A percentile compares a stretch with the other conserved stretches of the same genome.
Conservation (phyloP, 1,284 basidiomycete genomes). For the Pascua guehoae region DNA sequence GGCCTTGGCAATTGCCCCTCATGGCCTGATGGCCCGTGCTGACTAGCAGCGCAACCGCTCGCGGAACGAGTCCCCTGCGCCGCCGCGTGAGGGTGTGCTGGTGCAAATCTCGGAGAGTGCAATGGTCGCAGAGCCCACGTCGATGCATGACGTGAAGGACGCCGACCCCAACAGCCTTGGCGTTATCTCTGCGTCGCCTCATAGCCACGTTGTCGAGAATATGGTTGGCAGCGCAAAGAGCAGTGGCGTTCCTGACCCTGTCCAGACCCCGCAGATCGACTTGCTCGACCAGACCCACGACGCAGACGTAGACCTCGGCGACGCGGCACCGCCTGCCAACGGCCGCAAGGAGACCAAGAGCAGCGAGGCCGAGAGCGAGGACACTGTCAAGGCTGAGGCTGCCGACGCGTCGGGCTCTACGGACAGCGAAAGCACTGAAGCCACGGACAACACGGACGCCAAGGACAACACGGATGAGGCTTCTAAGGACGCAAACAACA, state of each 20-base stretch:
- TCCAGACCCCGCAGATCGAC: not conserved
- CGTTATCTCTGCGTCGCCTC: not conserved
- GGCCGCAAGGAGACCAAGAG: no score
- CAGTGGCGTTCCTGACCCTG: not conserved
- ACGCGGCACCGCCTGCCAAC: no score
- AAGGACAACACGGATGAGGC: not conserved
- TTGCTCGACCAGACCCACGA: not conserved
- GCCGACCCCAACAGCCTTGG: not conserved
- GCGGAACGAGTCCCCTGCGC: not conserved
- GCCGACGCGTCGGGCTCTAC: not conserved
- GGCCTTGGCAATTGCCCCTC: not conserved
- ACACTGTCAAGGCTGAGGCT: not conserved
- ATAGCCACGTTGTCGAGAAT: not conserved
- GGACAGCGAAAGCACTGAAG: not conserved
- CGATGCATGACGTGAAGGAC: not conserved
- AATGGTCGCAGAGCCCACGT: conserved; percentile 1
- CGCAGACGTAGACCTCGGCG: no score
- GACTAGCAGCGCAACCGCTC: conserved; percentile 1
- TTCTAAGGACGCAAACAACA: conserved; percentile 2
- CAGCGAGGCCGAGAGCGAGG: not conserved
- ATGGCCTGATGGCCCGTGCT: not conserved
- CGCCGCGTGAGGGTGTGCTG: conserved; percentile 10
- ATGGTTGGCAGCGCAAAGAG: no score
- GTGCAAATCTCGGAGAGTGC: conserved; percentile 5
- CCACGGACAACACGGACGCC: not conserved